Conservation (phyloP, 805 yeast species). For the Candida mattraensis region DNA sequence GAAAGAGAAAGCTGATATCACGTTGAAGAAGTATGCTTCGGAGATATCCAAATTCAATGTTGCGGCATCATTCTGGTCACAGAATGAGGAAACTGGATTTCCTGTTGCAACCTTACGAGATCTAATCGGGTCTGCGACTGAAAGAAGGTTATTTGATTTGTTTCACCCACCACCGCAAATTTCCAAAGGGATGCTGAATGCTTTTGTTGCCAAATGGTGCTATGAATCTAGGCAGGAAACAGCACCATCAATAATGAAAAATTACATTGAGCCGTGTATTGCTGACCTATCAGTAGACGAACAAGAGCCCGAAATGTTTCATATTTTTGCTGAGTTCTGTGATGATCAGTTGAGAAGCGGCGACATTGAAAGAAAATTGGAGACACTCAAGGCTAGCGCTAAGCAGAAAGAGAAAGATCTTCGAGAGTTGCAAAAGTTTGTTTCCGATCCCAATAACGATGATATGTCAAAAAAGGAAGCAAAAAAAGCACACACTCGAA, state of each 20-base stretch:
- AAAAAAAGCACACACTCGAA: constrained; percentile 48
- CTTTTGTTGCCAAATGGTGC: constrained; percentile 63
- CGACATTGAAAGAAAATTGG: constrained; percentile 44
- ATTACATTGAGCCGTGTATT: constrained; percentile 49
- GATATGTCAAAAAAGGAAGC: constrained; percentile 53
- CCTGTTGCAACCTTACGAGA: constrained; percentile 56
- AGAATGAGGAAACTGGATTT: constrained; percentile 48
- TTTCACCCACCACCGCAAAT: constrained; percentile 13
- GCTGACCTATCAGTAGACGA: constrained; percentile 16
- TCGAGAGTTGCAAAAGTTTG: constrained; percentile 46
- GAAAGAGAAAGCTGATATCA: constrained; percentile 2
- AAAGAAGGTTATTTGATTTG: no score
- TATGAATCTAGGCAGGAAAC: constrained; percentile 69
- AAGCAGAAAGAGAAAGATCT: constrained; percentile 46
- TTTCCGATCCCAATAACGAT: constrained; percentile 39
- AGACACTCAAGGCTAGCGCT: constrained; percentile 29
- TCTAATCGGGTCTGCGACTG: constrained; percentile 21
- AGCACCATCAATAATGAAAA: constrained; percentile 54
- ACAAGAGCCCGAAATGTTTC: constrained; percentile 46
- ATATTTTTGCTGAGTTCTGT: constrained; percentile 71
- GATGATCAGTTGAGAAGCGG: constrained; percentile 56
- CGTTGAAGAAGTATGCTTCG: constrained; percentile 11
- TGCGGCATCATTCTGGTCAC: constrained; percentile 67
- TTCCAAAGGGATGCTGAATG: constrained; percentile 25
- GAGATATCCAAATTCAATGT: constrained; percentile 43